Evolutionary conservation across 148 eudicot genomes (phyloP).

Genomic region (Selenicereus undatus): DNA sequence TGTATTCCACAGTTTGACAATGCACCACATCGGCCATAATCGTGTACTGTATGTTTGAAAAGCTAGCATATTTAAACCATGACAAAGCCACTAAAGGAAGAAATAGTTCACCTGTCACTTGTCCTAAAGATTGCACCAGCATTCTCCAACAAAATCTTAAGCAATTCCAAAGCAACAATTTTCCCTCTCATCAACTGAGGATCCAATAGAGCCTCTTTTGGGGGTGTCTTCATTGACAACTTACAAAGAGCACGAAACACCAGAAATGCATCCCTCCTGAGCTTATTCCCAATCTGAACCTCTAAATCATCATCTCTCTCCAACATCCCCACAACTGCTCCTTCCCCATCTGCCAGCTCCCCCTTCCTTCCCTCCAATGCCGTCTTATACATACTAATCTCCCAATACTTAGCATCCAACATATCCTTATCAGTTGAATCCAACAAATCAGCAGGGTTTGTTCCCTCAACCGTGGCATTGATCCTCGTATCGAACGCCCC

Average conservation of each 20-base stretch:
- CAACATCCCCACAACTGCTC: constrained; percentile 2
- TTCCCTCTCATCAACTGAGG: constrained; percentile 88
- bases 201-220: constrained; percentile 83
- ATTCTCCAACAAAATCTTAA: constrained; percentile 96
- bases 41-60: no score
- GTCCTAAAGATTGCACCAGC: constrained; percentile 96
- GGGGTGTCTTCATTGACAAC: constrained; percentile 97
- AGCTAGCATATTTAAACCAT: not conserved
- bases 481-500: constrained; percentile 89
- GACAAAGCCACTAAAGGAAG: not conserved
- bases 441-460: constrained; percentile 92
- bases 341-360: constrained; percentile 79
- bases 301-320: constrained; percentile 92
- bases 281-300: constrained; percentile 95
- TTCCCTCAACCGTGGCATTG: constrained; percentile 74
- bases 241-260: constrained; percentile 95
- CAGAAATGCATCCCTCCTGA: constrained; percentile 89
- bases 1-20: no score
- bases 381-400: constrained; percentile 94
- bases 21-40: no score
- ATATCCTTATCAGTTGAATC: constrained; percentile 98
- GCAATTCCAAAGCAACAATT: constrained; percentile 94
- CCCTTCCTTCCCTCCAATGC: constrained; percentile 96
- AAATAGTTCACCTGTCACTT: constrained; percentile 68
- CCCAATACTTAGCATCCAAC: constrained; percentile 99